Base-by-base conservation (phyloP, 352 stramenopile genomes). In the Peronosclerospora sorghi region DNA sequence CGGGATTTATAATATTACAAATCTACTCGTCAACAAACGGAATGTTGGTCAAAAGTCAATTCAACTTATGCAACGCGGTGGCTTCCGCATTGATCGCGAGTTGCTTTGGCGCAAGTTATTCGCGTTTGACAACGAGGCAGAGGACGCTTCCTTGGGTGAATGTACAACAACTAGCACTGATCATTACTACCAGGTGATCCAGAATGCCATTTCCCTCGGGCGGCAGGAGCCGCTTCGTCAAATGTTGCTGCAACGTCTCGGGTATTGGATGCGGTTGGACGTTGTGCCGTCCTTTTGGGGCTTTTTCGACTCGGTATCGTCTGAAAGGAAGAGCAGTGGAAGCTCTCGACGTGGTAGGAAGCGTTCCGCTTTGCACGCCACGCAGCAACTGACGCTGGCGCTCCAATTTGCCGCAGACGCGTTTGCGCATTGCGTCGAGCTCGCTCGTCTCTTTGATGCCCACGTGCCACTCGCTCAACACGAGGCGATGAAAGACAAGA, bases 381-480 rank as follows among this genome's bases (percentile, higher is more conserved):
- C 57, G n/a, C 68, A 84, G 58, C 71, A 86, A 51, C 56, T 86
- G 7, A 76, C 58, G 34, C 51, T 86, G 30, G 74, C 71, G 40
- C 68, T 86, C 51, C 68, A 84, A 49, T 83, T 84, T 38, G 74
- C 71, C 1, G 65, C 77, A 42, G 74, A 86, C 37, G 74, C 74
- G 32, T 81, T 86, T 48, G 49, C 67, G 8, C 69, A 80, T 34
- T 86, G 74, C 32, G 65, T 83, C 5, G 61, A 84, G 48, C 54
- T 87, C 26, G 57, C 67, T 5, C 83, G 69, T 42, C 50, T 85
- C 13, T 72, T 82, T 40, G 70, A 82, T 36, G 56, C 59, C 32
- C 15, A 48, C 8, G 38, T 41, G 32, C 28, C 35, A 21, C 23
- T 30, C 1, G 1, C 18, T 35, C 50, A 59, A 42, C 29, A 26